Evolutionary conservation across 306 rosid genomes (phyloP), one percentile per base, ranked within the genome.

Genomic region (Quercus ilex): DNA sequence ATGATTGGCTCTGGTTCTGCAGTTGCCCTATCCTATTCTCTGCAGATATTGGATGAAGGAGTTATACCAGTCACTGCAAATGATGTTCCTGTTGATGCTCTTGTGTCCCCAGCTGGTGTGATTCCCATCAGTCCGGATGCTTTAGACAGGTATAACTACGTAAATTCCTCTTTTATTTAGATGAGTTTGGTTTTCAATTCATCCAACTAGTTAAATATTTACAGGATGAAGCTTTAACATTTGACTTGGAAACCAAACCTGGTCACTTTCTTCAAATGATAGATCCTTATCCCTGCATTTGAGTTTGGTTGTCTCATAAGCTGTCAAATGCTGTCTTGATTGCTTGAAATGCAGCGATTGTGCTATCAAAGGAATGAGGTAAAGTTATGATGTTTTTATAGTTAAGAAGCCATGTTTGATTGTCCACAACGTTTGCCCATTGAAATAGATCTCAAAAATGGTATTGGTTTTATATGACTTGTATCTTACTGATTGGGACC

Each of bases 1-100:
- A 71, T 70, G 28, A 33, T 55, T 81, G 69, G 60, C 71, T 60
- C 51, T 82, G 76, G 28, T 72, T 84, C 78, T 83, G 86, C 96
- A 95, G 97, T 95, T 83, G 97, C 96, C 49, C 84, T 93, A 6
- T 93, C 97, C 63, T 93, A 95, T 82, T 89, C 98, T 4, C 38
- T 82, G 62, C 99, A 95, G 90, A 93, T 95, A 78, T 72, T 93
- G 78, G 98, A 91, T 80, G 97, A 87, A 75, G 96, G 88, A 76
- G 83, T 80, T 55, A 90, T 92, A 87, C 84, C 96, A 4, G 68
- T 89, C 58, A 95, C 98, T 73, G 77, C 89, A 74, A 79, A 81
- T 69, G 99, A 95, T 69, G 30, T 93, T 74, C 83, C 78, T 4
- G 72, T 95, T 49, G 99, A 95, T 79, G 99, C 91, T 51, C 97